Percentiles rank a stretch among this genome's conserved stretches.
Evolutionary conservation across 208 protist genomes (phyloP).

Genomic region (Wallacemonas sp.): DNA sequence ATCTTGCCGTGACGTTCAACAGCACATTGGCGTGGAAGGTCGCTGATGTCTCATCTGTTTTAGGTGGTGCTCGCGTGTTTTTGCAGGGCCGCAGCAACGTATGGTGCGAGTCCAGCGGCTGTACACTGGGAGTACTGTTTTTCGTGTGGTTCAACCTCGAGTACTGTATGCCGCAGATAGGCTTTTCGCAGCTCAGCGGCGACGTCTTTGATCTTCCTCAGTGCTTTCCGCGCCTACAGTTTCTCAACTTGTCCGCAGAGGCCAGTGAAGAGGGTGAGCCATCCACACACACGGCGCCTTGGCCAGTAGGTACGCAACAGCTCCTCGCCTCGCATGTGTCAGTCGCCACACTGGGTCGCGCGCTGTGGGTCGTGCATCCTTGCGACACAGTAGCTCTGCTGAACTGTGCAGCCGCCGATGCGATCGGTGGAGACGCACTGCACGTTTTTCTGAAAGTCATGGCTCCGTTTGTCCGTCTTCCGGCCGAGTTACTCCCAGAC

Average conservation of each 20-base stretch:
- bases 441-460: conserved; percentile 43
- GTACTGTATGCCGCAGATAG: not conserved
- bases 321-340: not conserved
- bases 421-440: conserved; percentile 24
- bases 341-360: not conserved
- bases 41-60: not conserved
- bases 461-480: conserved; percentile 20
- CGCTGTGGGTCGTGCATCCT: conserved; percentile 1
- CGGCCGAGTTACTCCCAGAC: conserved; percentile 12
- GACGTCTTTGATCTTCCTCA: not conserved
- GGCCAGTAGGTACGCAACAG: not conserved
- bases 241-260: not conserved
- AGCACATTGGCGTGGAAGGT: not conserved
- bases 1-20: not conserved
- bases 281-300: not conserved
- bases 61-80: not conserved
- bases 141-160: not conserved
- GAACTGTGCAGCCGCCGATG: conserved; percentile 10
- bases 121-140: not conserved
- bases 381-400: conserved; percentile 58
- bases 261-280: not conserved
- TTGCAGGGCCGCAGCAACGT: not conserved
- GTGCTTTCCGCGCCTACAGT: not conserved
- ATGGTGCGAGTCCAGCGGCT: no score
- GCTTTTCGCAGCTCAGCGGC: not conserved